These are phyloP conservation scores for Maudiozyma bulderi DNA, from an alignment of 805 yeast species.

Conservation along the genomic window DNA sequence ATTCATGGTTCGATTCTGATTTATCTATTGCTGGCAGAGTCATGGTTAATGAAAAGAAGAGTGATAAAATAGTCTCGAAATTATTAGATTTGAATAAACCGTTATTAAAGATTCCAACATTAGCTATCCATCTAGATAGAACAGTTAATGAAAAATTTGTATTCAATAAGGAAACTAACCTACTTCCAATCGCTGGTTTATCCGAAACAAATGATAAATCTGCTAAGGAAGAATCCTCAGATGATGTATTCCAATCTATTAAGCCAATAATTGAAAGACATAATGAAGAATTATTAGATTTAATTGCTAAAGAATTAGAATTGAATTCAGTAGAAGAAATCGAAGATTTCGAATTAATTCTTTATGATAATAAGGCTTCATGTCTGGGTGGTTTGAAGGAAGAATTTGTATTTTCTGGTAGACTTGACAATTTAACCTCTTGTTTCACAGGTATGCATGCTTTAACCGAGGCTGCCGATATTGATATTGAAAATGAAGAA, in stretches of 20 bases:
- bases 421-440: conserved; percentile 84
- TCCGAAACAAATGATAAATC: conserved; percentile 13
- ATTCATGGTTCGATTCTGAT: conserved; percentile 95
- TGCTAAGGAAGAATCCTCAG: conserved; percentile 34
- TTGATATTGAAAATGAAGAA: conserved; percentile 35
- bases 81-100: conserved; percentile 78
- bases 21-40: conserved; percentile 88
- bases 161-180: conserved; percentile 79
- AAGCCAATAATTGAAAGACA: conserved; percentile 65
- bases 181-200: conserved; percentile 78
- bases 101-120: conserved; percentile 79
- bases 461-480: conserved; percentile 43
- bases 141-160: conserved; percentile 71
- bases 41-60: conserved; percentile 41
- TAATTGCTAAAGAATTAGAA: conserved; percentile 57
- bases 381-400: conserved; percentile 80
- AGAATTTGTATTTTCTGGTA: conserved; percentile 85
- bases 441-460: conserved; percentile 75
- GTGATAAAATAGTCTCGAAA: conserved; percentile 47
- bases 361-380: conserved; percentile 79
- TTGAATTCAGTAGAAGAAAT: conserved; percentile 44
- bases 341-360: conserved; percentile 81
- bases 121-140: conserved; percentile 85
- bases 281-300: conserved; percentile 54
- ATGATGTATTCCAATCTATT: conserved; percentile 54